Evolutionary conservation across 140 eudicot genomes (phyloP), one percentile per base, ranked within the genome.

Genomic region (Flaveria floridana): DNA sequence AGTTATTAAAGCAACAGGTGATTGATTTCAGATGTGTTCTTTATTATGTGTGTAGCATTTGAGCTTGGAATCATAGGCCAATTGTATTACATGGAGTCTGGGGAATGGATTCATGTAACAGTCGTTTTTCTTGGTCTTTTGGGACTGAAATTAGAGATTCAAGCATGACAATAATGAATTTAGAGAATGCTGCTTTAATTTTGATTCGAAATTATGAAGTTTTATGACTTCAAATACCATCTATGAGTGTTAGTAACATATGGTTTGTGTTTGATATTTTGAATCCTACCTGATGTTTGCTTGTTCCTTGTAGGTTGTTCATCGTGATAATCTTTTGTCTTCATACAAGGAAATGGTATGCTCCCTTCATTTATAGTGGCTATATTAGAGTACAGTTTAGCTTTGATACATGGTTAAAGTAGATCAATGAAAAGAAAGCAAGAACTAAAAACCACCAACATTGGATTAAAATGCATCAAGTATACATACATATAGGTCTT

Each of bases 1-100:
- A 94, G 82, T 80, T 90, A 76, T 75, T 76, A n/a, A 86, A 85
- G 81, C 99, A 88, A 58, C 99, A 88, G 96, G 96, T 92, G 14
- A 65, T 70, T 51, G 11, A 73, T 64, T 34, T 1, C 9, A 64
- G 19, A 26, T 44, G 15, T 44, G 50, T 44, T 44, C 50, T 11
- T 44, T 44, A 11, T 44, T 44, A 44, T 44, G 14, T 44, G 50
- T 44, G 50, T 10, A 44, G 41, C 41, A 34, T 34, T 34, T 34
- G 41, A 34, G 41, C 41, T 5, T 34, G 41, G 6, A 34, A 34
- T 34, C 41, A 34, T 34, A 34, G 41, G 41, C 41, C 41, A 34
- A 34, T 34, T 34, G 8, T 34, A 5, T 5, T 6, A 34, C 41
- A 1, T 34, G 7, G 41, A 3, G 41, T 6, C 41, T 34, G 7